These are phyloP conservation scores for Trichoderma asperellum DNA, from an alignment of 2,329 filamentous ascomycete genomes.

Conservation along the genomic window DNA sequence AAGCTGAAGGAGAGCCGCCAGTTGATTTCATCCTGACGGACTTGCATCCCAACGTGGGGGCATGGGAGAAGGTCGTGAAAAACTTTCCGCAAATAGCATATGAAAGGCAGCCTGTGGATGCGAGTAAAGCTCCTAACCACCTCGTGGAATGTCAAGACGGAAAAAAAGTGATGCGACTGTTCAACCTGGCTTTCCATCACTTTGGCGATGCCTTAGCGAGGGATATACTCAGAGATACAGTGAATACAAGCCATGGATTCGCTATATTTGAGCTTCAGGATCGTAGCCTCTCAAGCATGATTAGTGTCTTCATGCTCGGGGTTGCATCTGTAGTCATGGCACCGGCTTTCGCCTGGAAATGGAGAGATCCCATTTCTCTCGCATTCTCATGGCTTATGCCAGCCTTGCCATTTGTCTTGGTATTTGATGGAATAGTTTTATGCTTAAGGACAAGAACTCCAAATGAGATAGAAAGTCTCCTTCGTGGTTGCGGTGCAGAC, in stretches of 20 bases:
- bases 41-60: slow-evolving; percentile 64
- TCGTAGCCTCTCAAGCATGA: slow-evolving; percentile 57
- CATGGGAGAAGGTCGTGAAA: slow-evolving; percentile 60
- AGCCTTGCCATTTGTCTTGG: slow-evolving; percentile 67
- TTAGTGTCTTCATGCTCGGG: slow-evolving; percentile 57
- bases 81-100: slow-evolving; percentile 62
- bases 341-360: slow-evolving; percentile 58
- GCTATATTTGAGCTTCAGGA: slow-evolving; percentile 78
- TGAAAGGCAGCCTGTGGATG: slow-evolving; percentile 65
- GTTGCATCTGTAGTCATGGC: slow-evolving; percentile 55
- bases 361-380: slow-evolving; percentile 57
- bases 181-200: slow-evolving; percentile 77
- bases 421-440: slow-evolving; percentile 71
- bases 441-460: slow-evolving; percentile 68
- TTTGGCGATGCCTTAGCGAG: slow-evolving; percentile 55
- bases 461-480: slow-evolving; percentile 63
- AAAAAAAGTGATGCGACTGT: slow-evolving; percentile 67
- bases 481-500: slow-evolving; percentile 56
- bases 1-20: slow-evolving; percentile 34
- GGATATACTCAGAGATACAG: slow-evolving; percentile 65
- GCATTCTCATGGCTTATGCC: slow-evolving; percentile 49
- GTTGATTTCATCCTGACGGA: slow-evolving; percentile 68
- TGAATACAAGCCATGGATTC: slow-evolving; percentile 68
- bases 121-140: slow-evolving; percentile 59
- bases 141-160: slow-evolving; percentile 47